Evolutionary conservation across 2,329 filamentous ascomycete genomes (phyloP), one percentile per base, ranked within the genome.

Genomic region (Juglanconis sp.): DNA sequence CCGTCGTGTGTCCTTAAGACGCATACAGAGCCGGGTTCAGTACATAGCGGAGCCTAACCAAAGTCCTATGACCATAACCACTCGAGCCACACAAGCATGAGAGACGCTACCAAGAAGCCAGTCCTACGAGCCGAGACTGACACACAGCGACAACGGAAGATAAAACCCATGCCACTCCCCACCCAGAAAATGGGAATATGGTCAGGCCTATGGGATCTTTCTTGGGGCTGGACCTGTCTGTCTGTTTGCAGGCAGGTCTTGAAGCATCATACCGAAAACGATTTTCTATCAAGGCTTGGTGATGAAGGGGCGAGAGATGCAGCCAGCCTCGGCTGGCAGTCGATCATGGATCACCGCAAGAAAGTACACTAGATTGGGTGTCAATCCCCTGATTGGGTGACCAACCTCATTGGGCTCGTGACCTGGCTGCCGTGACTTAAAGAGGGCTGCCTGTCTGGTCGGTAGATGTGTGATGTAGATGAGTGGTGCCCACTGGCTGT

Each of bases 361-460:
- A 17, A 42, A 31, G 5, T 36, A 38, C 36, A 31, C 42, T 49
- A 62, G 57, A 60, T 56, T 31, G 57, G 60, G 60, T 60, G 51
- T 50, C 15, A 51, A 55, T 51, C 60, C 53, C 60, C 57, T 60
- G 49, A 44, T 57, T 60, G 60, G 57, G 57, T 48, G 56, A 62
- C 60, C 57, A 60, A 62, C 60, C 53, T 57, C 53, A 54, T 57
- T 60, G 60, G 11, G 53, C 46, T 60, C 57, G 60, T 48, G 57
- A 35, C 53, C 60, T 62, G 35, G 60, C 40, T 50, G 53, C 54
- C 56, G 49, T 53, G 60, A 60, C 49, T 56, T 30, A 56, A 60
- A 50, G 60, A 62, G 60, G 57, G 50, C 13, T 17, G 17, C 17
- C 17, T 17, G 17, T 17, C 17, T 48, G 5, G 5, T 48, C 30